Percentiles rank a stretch among this genome's conserved stretches.
Conservation (phyloP, 257 asterid species). For the Parsonsia alboflavescens region DNA sequence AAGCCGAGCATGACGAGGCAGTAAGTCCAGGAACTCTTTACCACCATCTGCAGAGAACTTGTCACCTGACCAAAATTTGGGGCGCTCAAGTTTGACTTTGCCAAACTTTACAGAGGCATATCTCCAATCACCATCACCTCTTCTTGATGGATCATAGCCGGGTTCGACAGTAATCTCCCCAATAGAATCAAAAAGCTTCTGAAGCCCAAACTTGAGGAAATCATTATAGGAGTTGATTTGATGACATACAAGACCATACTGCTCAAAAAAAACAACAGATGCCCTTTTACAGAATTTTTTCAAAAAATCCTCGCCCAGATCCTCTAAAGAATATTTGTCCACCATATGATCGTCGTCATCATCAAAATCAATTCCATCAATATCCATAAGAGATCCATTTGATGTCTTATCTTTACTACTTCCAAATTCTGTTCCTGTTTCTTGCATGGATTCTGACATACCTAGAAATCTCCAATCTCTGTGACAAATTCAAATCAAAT, state of each 20-base stretch:
- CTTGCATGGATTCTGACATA: slow-evolving; percentile 10
- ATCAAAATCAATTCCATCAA: slow-evolving; percentile 48
- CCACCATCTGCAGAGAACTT: slow-evolving; percentile 49
- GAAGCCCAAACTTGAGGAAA: slow-evolving; percentile 60
- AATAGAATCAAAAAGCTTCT: slow-evolving; percentile 59
- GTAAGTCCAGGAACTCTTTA: slow-evolving; percentile 38
- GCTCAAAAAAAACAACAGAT: slow-evolving; percentile 58
- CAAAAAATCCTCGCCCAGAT: slow-evolving; percentile 39
- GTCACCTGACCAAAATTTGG: slow-evolving; percentile 57
- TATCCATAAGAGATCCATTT: slow-evolving; percentile 23
- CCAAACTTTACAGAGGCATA: slow-evolving; percentile 74
- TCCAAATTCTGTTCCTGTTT: slow-evolving; percentile 14
- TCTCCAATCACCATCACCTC: slow-evolving; percentile 75
- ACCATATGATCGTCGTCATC: slow-evolving; percentile 44
- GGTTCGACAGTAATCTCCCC: slow-evolving; percentile 81
- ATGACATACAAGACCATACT: slow-evolving; percentile 80
- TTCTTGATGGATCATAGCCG: slow-evolving; percentile 73
- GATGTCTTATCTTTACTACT: slow-evolving; percentile 19
- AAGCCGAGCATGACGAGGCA: slow-evolving; percentile 87
- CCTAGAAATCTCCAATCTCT: slow-evolving; percentile 8
- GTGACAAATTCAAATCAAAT: neutral
- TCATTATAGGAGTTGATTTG: slow-evolving; percentile 79
- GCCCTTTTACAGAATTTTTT: slow-evolving; percentile 59
- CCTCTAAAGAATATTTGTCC: slow-evolving; percentile 33
- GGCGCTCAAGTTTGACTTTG: slow-evolving; percentile 65